Base-by-base conservation (phyloP, 768 basidiomycete species). In the Lactarius pseudohatsudake region DNA sequence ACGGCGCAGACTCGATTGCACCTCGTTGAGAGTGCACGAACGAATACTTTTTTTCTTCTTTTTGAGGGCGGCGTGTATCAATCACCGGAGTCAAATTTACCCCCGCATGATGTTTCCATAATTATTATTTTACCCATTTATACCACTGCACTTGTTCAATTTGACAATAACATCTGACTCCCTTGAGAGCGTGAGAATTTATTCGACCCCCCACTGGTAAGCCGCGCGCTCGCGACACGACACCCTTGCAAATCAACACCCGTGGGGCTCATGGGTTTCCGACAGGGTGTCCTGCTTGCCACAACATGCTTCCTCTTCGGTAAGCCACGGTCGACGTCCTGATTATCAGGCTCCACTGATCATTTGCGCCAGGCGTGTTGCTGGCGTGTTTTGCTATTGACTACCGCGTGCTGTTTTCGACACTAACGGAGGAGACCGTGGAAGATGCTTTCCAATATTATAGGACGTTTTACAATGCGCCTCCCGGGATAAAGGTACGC, bases 301-400 rank as follows among this genome's bases (percentile, higher is more conserved):
- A 89, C 94, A 36, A 87, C 89, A 62, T 93, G 90, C 66, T 98
- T 98, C 80, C 91, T 96, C 72, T 82, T 98, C 50, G 95, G 94
- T 86, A 74, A 79, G 84, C 76, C 26, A n/a, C 10, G 38, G 15
- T 61, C 59, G 18, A 59, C 5, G 22, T 15, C 26, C 38, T 65
- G 57, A 62, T 62, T 26, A 58, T 64, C 30, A 32, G 28, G 53
- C 1, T 56, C 20, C 47, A 34, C 60, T 64, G 55, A 57, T 69
- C 50, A 57, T 15, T 32, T 38, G 47, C 5, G 64, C 15, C 72
- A 92, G 92, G 92, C 63, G 87, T 92, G 62, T 77, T 92, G 68
- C 90, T 92, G 76, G 91, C 92, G 71, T 92, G 89, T 75, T 85
- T 91, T 76, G 90, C 89, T 75, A 85, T 96, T 60, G 96, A 98